Conservation (phyloP, 192 early-diverging fungal genomes). For the Coemansia sp. region DNA sequence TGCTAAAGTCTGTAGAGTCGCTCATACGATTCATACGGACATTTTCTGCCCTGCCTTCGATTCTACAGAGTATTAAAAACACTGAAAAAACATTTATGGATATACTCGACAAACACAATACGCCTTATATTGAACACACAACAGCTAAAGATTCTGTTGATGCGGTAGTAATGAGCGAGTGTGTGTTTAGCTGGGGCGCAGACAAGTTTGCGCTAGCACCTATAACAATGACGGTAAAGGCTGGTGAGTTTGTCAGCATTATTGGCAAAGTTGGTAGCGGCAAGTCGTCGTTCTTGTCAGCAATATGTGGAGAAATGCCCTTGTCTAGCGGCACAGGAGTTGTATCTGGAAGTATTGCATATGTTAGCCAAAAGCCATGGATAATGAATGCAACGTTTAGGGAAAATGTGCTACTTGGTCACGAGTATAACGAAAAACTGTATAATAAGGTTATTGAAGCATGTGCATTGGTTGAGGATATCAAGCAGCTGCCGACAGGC, state of each 20-base stretch:
- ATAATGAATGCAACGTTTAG: slow-evolving; percentile 47
- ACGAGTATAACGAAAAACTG: slow-evolving; percentile 13
- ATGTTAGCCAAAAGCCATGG: slow-evolving; percentile 45
- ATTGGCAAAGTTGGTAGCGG: slow-evolving; percentile 61
- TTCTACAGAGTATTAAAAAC: slow-evolving; percentile 1
- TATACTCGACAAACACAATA: background rate
- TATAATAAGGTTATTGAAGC: slow-evolving; percentile 34
- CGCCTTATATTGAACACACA: slow-evolving; percentile 5
- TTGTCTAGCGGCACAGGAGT: slow-evolving; percentile 62
- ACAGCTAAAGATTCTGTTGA: background rate
- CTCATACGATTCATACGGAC: slow-evolving; percentile 8
- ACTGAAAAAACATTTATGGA: slow-evolving; percentile 6
- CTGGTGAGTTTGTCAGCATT: slow-evolving; percentile 43
- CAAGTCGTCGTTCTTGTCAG: slow-evolving; percentile 61
- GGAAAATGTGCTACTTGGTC: slow-evolving; percentile 46
- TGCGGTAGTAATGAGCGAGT: slow-evolving; percentile 9
- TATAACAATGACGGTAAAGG: slow-evolving; percentile 10
- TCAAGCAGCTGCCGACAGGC: slow-evolving; percentile 15
- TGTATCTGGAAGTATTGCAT: slow-evolving; percentile 60
- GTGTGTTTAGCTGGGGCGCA: slow-evolving; percentile 28
- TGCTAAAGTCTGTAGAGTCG: slow-evolving; percentile 15
- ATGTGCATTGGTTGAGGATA: slow-evolving; percentile 33
- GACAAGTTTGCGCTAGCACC: slow-evolving; percentile 21
- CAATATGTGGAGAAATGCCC: slow-evolving; percentile 75
- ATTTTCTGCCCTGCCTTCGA: background rate